Base-by-base conservation (phyloP, 768 basidiomycete genomes). In the Roridomyces roridus region DNA sequence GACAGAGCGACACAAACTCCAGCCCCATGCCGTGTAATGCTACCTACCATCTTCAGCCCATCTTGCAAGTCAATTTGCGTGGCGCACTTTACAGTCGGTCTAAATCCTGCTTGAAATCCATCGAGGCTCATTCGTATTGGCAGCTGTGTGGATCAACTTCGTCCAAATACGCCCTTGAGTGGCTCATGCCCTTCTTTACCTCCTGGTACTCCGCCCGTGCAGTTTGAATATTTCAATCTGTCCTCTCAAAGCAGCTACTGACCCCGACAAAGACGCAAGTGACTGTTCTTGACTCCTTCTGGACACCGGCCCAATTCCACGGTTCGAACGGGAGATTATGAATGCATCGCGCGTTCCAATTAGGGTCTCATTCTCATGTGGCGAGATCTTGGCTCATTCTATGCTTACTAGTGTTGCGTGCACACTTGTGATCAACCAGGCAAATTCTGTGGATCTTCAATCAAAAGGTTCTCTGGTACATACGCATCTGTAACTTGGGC, bases 111-210 rank as follows among this genome's bases (percentile, higher is more conserved):
- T 28, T n/a, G 4, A 8, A 23, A 42, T 24, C 21, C 34, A n/a
- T 26, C 28, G 40, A 47, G 42, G 23, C 4, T 41, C 50, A 31
- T 15, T 26, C 31, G 70, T 44, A n/a, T n/a, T n/a, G 5, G 8
- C 41, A 85, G 81, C 82, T 17, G 70, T 75, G n/a, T n/a, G n/a
- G n/a, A n/a, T n/a, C n/a, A n/a, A 70, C 74, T 7, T 80, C 79
- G 15, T 79, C 85, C 12, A 85, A 85, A 63, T 84, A 84, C 57
- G 83, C 75, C 31, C 66, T 85, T 7, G 70, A 85, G 6, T 84
- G 83, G 10, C 51, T 85, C 28, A 80, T 84, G 80, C 75, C 82
- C 17, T 74, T 11, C 67, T 85, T 9, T 66, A 76, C 57, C 71
- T 70, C 34, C 65, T 68, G 39, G 67, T 77, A n/a, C n/a, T n/a